These are phyloP conservation scores for Lachnellula willkommii DNA, from an alignment of 2,329 filamentous ascomycete species.

Conservation along the genomic window DNA sequence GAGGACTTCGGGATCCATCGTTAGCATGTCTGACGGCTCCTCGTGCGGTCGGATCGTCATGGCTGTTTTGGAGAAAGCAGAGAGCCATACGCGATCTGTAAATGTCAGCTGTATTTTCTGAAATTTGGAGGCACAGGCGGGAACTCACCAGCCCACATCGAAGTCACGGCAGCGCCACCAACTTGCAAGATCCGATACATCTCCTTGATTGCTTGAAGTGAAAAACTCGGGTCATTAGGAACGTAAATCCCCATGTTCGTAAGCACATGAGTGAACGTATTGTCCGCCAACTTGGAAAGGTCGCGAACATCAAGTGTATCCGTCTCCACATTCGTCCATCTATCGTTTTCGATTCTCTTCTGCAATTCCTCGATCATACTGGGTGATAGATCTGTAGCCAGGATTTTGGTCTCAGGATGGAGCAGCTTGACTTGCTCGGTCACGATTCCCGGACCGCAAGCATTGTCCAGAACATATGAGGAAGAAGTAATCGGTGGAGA, in stretches of 20 bases:
- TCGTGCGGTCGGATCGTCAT: slow-evolving; percentile 5
- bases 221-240: slow-evolving; percentile 52
- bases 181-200: slow-evolving; percentile 6
- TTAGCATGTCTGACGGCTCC: slow-evolving; percentile 1
- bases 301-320: slow-evolving; percentile 64
- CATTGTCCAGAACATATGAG: slow-evolving; percentile 13
- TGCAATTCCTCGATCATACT: slow-evolving; percentile 57
- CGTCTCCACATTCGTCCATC: slow-evolving; percentile 67
- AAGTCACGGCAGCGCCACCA: slow-evolving; percentile 8
- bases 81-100: slow-evolving; percentile 9
- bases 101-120: background rate
- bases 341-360: slow-evolving; percentile 44
- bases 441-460: slow-evolving; percentile 71
- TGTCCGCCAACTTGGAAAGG: slow-evolving; percentile 71
- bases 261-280: slow-evolving; percentile 75
- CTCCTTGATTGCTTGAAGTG: slow-evolving; percentile 1
- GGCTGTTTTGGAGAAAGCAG: slow-evolving; percentile 5
- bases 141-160: slow-evolving; percentile 10
- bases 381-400: slow-evolving; percentile 87
- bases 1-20: background rate
- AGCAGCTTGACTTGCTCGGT: slow-evolving; percentile 80
- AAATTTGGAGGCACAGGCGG: background rate
- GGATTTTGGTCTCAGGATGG: slow-evolving; percentile 74
- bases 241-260: slow-evolving; percentile 10
- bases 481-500: slow-evolving; percentile 4